phyloP scores from a whole-genome alignment of 2,329 filamentous ascomycete species.

The Chlorencoelia australis region DNA sequence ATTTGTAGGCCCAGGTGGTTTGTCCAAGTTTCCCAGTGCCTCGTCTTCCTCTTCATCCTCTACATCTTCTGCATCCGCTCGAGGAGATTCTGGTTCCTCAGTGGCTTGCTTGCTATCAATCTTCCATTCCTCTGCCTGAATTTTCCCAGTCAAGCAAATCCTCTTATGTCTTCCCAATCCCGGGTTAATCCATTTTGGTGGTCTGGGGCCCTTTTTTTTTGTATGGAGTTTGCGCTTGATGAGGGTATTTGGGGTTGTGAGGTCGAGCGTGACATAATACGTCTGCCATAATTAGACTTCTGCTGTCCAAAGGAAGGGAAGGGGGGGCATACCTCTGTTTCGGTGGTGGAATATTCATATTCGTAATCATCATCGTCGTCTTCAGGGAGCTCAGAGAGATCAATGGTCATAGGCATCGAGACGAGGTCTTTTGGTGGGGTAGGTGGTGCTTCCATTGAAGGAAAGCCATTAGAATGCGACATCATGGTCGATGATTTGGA shows the following conservation, averaged over 20 bases:
- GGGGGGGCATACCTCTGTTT: slow-evolving; percentile 42
- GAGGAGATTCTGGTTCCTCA: slow-evolving; percentile 1
- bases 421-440: slow-evolving; percentile 13
- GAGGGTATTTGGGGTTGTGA: slow-evolving; percentile 35
- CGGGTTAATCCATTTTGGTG: slow-evolving; percentile 15
- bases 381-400: slow-evolving; percentile 5
- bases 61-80: slow-evolving; percentile 9
- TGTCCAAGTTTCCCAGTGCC: slow-evolving; percentile 22
- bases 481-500: slow-evolving; percentile 20
- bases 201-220: slow-evolving; percentile 8
- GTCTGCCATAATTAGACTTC: slow-evolving; percentile 33
- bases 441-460: slow-evolving; percentile 5
- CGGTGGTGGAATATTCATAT: slow-evolving; percentile 55
- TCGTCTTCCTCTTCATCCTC: slow-evolving; percentile 14
- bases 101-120: slow-evolving; percentile 1
- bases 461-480: slow-evolving; percentile 9
- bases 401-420: slow-evolving; percentile 4
- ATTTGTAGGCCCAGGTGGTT: slow-evolving; percentile 16
- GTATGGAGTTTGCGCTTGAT: slow-evolving; percentile 11
- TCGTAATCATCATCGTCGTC: slow-evolving; percentile 53
- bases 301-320: neutral
- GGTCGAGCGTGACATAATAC: slow-evolving; percentile 53
- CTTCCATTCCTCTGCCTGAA: slow-evolving; percentile 2
- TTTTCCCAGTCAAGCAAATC: neutral
- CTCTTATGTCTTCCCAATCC: slow-evolving; percentile 5